Evolutionary conservation across 768 basidiomycete species (phyloP), one percentile per base, ranked within the genome.

Genomic region (Paxillus involutus): DNA sequence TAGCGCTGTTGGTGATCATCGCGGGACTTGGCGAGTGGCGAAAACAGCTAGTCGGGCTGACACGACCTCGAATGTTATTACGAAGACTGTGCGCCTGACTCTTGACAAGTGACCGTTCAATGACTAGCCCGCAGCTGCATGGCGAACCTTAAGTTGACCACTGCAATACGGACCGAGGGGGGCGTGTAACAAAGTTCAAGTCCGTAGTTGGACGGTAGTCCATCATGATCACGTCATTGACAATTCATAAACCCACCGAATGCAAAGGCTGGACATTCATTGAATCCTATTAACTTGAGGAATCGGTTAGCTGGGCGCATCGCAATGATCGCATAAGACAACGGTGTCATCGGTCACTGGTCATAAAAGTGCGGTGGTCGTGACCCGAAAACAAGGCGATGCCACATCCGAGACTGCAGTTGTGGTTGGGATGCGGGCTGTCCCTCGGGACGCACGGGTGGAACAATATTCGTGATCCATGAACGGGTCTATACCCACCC

Each of bases 201-300:
- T 54, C 55, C 49, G 51, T 32, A 26, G n/a, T n/a, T n/a, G n/a
- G n/a, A n/a, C n/a, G n/a, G n/a, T n/a, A n/a, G 26, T 64, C 35
- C 41, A 37, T 36, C 40, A 44, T 19, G 30, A 68, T 67, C 59
- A 68, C 67, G 65, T 69, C 65, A 67, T 68, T 11, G 32, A 6
- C 32, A 11, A 6, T 32, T 58, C 55, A 59, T 57, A 60, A 58
- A 55, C 13, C 59, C 51, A 52, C 60, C 46, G 49, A 49, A 51
- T 44, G 53, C 49, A 52, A 21, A 16, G 19, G 52, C 16, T 44
- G 41, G 59, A 58, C 60, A 19, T 37, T 44, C 36, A 40, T 47
- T 53, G 30, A 32, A 53, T 24, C 37, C 17, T 12, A 53, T 62
- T 55, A 55, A 52, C 53, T 56, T 53, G 35, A 44, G 44, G 45